Evolutionary conservation across 257 asterid species (phyloP).

Genomic region (Misopates orontium): DNA sequence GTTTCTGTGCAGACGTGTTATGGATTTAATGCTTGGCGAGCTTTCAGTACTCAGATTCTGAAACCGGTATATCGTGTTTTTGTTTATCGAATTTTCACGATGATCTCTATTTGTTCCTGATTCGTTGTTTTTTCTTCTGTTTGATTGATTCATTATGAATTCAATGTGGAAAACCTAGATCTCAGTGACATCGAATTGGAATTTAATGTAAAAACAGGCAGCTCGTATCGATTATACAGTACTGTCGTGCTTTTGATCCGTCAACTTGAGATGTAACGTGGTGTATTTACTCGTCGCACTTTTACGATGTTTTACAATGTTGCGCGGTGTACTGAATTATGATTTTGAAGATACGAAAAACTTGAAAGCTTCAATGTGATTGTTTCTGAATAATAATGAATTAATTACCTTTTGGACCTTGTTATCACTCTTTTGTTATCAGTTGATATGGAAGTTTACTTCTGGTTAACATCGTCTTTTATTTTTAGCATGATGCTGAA

Average conservation of each 20-base stretch:
- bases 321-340: no score
- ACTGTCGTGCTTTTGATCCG: not conserved
- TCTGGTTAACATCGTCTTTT: not conserved
- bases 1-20: conserved; percentile 37
- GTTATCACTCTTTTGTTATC: not conserved
- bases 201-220: not conserved
- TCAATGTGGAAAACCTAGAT: not conserved
- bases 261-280: not conserved
- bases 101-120: not conserved
- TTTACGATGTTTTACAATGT: not conserved
- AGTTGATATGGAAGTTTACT: not conserved
- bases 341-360: no score
- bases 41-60: conserved; percentile 46
- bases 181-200: conserved; percentile 13
- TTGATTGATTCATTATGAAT: not conserved
- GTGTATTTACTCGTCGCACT: not conserved
- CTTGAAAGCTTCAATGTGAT: no score
- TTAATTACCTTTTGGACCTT: not conserved
- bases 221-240: not conserved
- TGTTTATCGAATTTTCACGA: conserved; percentile 4
- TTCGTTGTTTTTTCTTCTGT: not conserved
- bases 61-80: conserved; percentile 46
- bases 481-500: conserved; percentile 4
- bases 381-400: no score
- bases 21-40: conserved; percentile 49